Evolutionary conservation across 2,329 filamentous ascomycete genomes (phyloP), one percentile per base, ranked within the genome.

Genomic region (Verticillium nubilum): DNA sequence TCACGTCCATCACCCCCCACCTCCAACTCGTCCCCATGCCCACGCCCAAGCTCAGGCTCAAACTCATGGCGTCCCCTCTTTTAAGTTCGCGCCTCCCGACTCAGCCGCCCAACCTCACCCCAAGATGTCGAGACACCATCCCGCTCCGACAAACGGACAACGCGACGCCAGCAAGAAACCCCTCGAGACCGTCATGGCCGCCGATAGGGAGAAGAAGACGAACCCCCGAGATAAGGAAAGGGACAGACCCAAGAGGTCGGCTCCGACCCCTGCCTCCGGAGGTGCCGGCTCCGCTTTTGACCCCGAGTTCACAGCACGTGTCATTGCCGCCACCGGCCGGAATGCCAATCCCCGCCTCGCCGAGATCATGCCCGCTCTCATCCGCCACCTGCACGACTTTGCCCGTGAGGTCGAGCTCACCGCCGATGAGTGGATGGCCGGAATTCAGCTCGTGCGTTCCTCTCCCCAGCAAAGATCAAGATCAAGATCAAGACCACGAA

Each of bases 341-440:
- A 82, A 84, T 59, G 84, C 85, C 19, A 74, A 80, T 64, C 82
- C 85, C 52, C 80, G 87, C 59, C 79, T 82, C 64, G 80, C 81
- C 61, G 74, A 83, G 64, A 76, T 89, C 66, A 78, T 89, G 75
- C 71, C 78, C 60, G 78, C 79, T 54, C 74, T 88, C 62, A 81
- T 89, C 67, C 78, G 76, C 53, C 86, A 89, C 74, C 79, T 89
- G 52, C 86, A 89, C 72, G 86, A 87, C 71, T 89, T 89, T 71
- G 83, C 84, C 15, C 81, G 86, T 50, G 86, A 89, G 69, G 82
- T 87, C 62, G 81, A 88, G 69, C 78, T 89, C 57, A 88, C 85
- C 9, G 78, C 82, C n/a, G 84, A 82, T 61, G 86, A 89, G 72
- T 89, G 86, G 86, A 81, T 83, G 74, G 75, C 81, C 9, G 86